Conservation (phyloP, 2,329 filamentous ascomycete species). For the Xylaria arbuscula region DNA sequence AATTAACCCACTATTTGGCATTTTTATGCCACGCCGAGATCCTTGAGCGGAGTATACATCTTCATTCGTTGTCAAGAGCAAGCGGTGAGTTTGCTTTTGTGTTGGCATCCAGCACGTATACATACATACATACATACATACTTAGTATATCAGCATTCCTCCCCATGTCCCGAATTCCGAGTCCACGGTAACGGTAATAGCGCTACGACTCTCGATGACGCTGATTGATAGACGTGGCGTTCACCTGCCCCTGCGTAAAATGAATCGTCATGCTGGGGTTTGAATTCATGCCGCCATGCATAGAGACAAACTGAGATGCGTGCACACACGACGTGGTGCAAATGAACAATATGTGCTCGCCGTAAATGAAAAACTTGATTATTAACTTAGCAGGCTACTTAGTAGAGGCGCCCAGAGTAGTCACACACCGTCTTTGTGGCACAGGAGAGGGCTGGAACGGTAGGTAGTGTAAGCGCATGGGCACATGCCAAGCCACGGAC, state of each 20-base stretch:
- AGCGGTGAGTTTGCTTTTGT: too few relatives aligned
- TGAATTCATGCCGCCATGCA: background rate
- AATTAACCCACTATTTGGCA: too few relatives aligned
- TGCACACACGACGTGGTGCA: background rate
- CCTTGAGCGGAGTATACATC: background rate
- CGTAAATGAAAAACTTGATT: background rate
- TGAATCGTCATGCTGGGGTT: background rate
- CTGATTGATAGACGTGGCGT: background rate
- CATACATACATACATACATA: too few relatives aligned
- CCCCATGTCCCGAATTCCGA: slow-evolving; percentile 21
- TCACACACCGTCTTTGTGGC: slow-evolving; percentile 5
- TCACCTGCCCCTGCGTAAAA: background rate
- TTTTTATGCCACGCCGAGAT: background rate
- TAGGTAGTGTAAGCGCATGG: background rate
- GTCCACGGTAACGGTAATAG: slow-evolving; percentile 19
- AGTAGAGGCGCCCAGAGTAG: background rate
- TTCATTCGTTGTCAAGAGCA: background rate
- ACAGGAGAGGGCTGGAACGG: slow-evolving; percentile 19
- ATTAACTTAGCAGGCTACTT: too few relatives aligned
- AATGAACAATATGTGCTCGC: background rate
- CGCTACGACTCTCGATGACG: background rate
- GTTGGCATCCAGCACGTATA: too few relatives aligned
- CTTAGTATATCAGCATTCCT: background rate
- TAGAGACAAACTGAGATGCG: background rate
- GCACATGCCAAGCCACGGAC: slow-evolving; percentile 12